Percentiles rank a stretch among this genome's conserved stretches.
These are phyloP conservation scores for Tetrapyrgos nigripes DNA, from an alignment of 1,284 basidiomycete species.

Conservation along the genomic window DNA sequence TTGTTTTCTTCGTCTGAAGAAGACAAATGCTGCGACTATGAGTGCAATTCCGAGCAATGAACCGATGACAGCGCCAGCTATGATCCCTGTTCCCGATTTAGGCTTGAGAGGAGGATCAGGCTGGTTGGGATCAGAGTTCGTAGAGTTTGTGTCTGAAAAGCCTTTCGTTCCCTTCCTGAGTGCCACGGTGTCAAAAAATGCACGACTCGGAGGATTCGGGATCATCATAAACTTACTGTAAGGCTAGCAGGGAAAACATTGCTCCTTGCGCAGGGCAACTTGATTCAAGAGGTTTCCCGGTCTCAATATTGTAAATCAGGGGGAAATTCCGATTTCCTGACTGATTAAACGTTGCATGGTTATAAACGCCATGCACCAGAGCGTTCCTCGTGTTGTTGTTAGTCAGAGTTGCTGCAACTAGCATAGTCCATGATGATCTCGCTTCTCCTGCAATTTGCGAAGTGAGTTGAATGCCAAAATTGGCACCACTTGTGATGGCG, in stretches of 20 bases:
- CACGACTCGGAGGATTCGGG: not conserved
- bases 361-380: constrained; percentile 8
- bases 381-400: constrained; percentile 5
- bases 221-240: constrained; percentile 24
- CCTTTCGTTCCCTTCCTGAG: not conserved
- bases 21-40: not conserved
- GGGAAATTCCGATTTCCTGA: not conserved
- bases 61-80: constrained; percentile 14
- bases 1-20: constrained; percentile 1
- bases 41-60: not conserved
- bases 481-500: not conserved
- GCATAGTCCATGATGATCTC: constrained; percentile 15
- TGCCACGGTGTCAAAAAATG: no score
- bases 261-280: constrained; percentile 9
- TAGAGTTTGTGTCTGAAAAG: no score
- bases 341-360: constrained; percentile 5
- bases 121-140: no score
- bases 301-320: not conserved
- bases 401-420: constrained; percentile 11
- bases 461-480: constrained; percentile 9
- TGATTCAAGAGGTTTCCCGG: not conserved
- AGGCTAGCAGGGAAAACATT: constrained; percentile 16
- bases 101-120: no score
- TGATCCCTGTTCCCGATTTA: not conserved
- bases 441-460: not conserved